A percentile compares a stretch with the other conserved stretches of the same genome.
These are phyloP conservation scores for Ustilago nuda DNA, from an alignment of 1,284 basidiomycete genomes.

Conservation along the genomic window DNA sequence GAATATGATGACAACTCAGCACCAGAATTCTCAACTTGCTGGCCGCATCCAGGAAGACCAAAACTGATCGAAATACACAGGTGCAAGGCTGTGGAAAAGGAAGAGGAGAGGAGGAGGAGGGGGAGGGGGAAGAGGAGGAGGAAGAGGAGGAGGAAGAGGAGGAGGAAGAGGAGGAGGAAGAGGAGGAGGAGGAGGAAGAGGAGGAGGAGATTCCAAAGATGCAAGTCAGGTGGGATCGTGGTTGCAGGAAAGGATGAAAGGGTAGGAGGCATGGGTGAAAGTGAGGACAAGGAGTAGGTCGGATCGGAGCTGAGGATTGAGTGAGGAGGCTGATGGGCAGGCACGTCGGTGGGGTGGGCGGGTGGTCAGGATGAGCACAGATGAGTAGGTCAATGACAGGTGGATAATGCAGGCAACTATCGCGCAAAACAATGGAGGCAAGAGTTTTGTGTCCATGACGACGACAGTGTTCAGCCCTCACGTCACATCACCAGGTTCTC, in stretches of 20 bases:
- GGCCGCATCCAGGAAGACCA: neutral
- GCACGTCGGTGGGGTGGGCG: neutral
- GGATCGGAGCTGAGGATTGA: neutral
- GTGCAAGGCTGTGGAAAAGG: neutral
- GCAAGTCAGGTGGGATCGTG: neutral
- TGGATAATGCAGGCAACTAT: neutral
- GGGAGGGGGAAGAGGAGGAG: neutral
- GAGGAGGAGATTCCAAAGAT: neutral
- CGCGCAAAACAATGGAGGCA: slow-evolving; percentile 5
- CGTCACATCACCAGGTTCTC: neutral
- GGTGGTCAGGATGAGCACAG: neutral
- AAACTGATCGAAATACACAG: neutral
- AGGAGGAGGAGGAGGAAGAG: neutral
- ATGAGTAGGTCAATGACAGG: slow-evolving; percentile 13
- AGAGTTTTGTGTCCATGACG: neutral
- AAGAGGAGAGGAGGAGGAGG: neutral
- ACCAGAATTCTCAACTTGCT: too few relatives aligned
- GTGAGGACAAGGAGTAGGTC: neutral
- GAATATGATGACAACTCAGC: too few relatives aligned
- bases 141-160: neutral
- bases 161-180: neutral
- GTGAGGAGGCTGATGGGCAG: neutral
- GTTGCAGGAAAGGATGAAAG: neutral
- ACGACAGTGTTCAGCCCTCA: neutral
- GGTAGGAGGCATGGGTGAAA: neutral